Percentiles rank a stretch among this genome's conserved stretches.
Conservation (phyloP, 192 early-diverging fungal genomes). For the Rhizophagus sp. region DNA sequence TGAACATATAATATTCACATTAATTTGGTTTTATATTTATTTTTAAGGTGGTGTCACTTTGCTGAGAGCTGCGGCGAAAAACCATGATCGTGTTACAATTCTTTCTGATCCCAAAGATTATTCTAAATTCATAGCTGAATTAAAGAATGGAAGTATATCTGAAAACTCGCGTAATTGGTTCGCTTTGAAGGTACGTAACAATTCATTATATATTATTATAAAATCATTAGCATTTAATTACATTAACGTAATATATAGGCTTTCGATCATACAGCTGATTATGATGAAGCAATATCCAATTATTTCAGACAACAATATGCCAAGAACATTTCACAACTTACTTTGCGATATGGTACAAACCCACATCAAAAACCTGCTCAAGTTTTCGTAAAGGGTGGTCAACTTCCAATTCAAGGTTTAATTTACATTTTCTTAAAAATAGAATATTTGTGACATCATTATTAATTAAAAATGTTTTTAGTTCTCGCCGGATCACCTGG, state of each 20-base stretch:
- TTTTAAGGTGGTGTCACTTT: slow-evolving; percentile 89
- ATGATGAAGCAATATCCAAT: slow-evolving; percentile 91
- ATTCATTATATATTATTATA: not conserved
- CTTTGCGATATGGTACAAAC: slow-evolving; percentile 96
- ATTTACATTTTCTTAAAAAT: not conserved
- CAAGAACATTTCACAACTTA: slow-evolving; percentile 69
- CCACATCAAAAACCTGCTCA: slow-evolving; percentile 98
- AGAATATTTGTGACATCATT: not conserved
- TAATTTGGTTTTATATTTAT: not conserved
- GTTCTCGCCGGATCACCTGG: slow-evolving; percentile 94
- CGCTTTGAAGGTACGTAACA: slow-evolving; percentile 71
- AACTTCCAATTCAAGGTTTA: slow-evolving; percentile 76
- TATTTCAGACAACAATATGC: slow-evolving; percentile 95
- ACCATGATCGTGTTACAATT: slow-evolving; percentile 93
- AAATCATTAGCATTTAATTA: not conserved
- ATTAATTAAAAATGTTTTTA: slow-evolving; percentile 15
- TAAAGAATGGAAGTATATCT: slow-evolving; percentile 63
- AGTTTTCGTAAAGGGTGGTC: slow-evolving; percentile 78
- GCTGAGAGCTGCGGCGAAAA: slow-evolving; percentile 98
- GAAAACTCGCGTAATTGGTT: slow-evolving; percentile 73
- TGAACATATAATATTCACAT: not conserved
- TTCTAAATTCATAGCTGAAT: slow-evolving; percentile 71
- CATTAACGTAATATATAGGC: slow-evolving; percentile 49
- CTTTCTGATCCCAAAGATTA: slow-evolving; percentile 95
- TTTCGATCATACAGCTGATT: slow-evolving; percentile 94